Conservation (phyloP, 2,329 filamentous ascomycete species). For the Sarocladium oryzae region DNA sequence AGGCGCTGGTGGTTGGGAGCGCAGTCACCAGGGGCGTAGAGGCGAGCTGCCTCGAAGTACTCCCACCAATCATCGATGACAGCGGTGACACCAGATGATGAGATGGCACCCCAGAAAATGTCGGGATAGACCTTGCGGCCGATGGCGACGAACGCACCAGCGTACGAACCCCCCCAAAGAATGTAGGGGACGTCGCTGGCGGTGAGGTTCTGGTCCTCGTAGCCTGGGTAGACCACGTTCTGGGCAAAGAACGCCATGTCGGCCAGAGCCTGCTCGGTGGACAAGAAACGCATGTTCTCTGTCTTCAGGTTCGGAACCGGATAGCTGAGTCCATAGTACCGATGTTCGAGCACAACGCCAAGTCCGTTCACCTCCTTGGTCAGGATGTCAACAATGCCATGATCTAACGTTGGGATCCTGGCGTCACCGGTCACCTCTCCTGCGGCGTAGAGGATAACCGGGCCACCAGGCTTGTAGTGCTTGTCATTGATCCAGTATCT, state of each 20-base stretch:
- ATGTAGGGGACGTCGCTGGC: conserved; percentile 64
- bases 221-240: conserved; percentile 63
- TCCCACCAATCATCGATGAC: conserved; percentile 74
- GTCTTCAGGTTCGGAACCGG: conserved; percentile 60
- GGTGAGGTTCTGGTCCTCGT: conserved; percentile 61
- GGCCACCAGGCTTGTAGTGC: conserved; percentile 70
- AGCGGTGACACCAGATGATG: conserved; percentile 71
- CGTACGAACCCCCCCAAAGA: conserved; percentile 78
- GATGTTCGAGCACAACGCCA: conserved; percentile 76
- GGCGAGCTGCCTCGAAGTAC: conserved; percentile 45
- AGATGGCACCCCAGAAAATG: conserved; percentile 71
- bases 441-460: conserved; percentile 68
- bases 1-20: conserved; percentile 55
- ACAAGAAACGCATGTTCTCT: conserved; percentile 70
- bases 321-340: conserved; percentile 77
- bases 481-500: conserved; percentile 80
- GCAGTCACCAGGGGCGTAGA: conserved; percentile 52
- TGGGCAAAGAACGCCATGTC: conserved; percentile 76
- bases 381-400: conserved; percentile 69
- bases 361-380: conserved; percentile 66
- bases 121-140: conserved; percentile 71
- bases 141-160: conserved; percentile 73
- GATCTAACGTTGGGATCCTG: conserved; percentile 64
- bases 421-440: conserved; percentile 62
- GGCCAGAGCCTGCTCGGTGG: conserved; percentile 75